Evolutionary conservation across 768 basidiomycete genomes (phyloP), one percentile per base, ranked within the genome.

Genomic region (Mycena venus): DNA sequence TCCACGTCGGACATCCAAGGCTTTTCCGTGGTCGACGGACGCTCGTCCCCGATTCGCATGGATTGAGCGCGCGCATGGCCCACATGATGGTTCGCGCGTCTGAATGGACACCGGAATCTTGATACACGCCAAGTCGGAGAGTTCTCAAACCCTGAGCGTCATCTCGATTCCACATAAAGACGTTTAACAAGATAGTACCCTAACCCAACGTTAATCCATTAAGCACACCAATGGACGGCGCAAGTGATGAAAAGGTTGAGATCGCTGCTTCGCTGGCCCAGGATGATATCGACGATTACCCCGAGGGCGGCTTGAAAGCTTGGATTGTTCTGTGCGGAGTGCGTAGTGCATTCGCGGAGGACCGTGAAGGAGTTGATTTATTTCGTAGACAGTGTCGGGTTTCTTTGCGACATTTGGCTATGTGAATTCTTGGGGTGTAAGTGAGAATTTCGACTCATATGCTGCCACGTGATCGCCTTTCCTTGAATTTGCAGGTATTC

Each of bases 361-460:
- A 44, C 4, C 14, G 19, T n/a, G 2, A 29, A 29, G 10, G 36
- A 27, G 23, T 27, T 7, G 1, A 29, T 27, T 9, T 27, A 29
- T 29, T 47, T 29, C 32, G 5, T 6, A 27, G 4, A 10, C 44
- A 63, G 62, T 62, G 15, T 14, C 53, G n/a, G 51, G 51, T 10
- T 72, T 66, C 55, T 59, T 65, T 47, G 53, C 71, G 31, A 65
- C 71, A n/a, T 73, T 55, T 36, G 72, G 72, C 10, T 73, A 67
- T 49, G 63, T 73, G 2, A 73, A 66, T 31, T 73, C 72, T 2
- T 73, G 72, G 72, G 72, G 72, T 14, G 72, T 73, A 32, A 5
- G 72, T 44, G 10, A 6, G 11, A 21, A 36, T 38, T 38, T 47
- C 7, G 0, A 5, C 11, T 53, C 27, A 42, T 11, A 31, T 19